A percentile compares a stretch with the other conserved stretches of the same genome.
phyloP scores from a whole-genome alignment of 805 yeast species.

The Cyberlindnera mississippiensis region DNA sequence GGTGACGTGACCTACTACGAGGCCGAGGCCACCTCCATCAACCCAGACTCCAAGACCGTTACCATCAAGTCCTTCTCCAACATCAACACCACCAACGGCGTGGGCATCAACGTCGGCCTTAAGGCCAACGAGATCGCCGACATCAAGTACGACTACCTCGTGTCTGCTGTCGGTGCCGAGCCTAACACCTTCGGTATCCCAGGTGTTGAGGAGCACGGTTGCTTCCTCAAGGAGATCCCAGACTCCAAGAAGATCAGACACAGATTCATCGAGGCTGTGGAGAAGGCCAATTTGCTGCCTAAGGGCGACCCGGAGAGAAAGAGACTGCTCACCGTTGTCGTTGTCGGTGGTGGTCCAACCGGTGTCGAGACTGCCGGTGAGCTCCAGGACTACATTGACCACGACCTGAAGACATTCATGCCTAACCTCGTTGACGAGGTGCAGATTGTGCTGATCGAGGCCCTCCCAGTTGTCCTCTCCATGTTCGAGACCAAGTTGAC shows the following conservation, averaged over 20 bases:
- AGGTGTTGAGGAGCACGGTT: slow-evolving; percentile 81
- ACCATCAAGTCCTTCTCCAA: slow-evolving; percentile 47
- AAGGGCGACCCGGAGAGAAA: slow-evolving; percentile 76
- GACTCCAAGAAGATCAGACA: slow-evolving; percentile 81
- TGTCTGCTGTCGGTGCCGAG: slow-evolving; percentile 90
- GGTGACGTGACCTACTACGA: slow-evolving; percentile 82
- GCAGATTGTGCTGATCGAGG: slow-evolving; percentile 83
- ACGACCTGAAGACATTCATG: slow-evolving; percentile 82
- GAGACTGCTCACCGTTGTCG: slow-evolving; percentile 80
- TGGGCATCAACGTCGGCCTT: slow-evolving; percentile 30
- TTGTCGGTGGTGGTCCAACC: slow-evolving; percentile 98
- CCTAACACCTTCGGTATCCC: slow-evolving; percentile 93
- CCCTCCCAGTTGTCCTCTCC: slow-evolving; percentile 78
- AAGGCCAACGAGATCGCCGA: slow-evolving; percentile 38
- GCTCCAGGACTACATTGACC: slow-evolving; percentile 89
- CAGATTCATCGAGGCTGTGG: slow-evolving; percentile 79
- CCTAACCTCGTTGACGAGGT: slow-evolving; percentile 85
- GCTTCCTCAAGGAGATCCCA: slow-evolving; percentile 83
- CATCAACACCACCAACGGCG: slow-evolving; percentile 35
- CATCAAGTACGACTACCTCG: slow-evolving; percentile 74
- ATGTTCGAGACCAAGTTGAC: slow-evolving; percentile 43
- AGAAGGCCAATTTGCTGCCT: slow-evolving; percentile 82
- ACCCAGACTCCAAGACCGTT: slow-evolving; percentile 66
- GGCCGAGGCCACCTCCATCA: slow-evolving; percentile 85
- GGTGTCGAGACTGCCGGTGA: slow-evolving; percentile 98